Base-by-base conservation (phyloP, 768 basidiomycete genomes). In the Tubosaeta sp. region DNA sequence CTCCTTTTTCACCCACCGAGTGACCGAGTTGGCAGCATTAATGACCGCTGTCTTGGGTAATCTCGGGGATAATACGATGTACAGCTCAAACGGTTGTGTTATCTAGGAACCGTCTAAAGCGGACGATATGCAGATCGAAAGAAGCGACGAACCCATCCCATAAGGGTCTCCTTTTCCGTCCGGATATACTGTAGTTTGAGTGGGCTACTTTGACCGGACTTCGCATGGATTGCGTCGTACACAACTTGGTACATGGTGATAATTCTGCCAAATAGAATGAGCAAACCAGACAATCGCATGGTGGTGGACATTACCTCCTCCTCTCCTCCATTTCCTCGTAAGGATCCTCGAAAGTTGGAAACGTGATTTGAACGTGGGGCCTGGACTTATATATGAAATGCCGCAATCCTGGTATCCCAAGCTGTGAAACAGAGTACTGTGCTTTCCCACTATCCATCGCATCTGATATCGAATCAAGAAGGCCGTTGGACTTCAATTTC, bases 351-450 rank as follows among this genome's bases (percentile, higher is more conserved):
- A 86, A 95, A n/a, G 70, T 66, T 4, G 97, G 94, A 56, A 77
- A 71, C 0, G 95, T 97, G 33, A 95, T 78, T 65, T 99, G 97
- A 17, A 99, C 94, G 60, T 91, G 83, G 7, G 81, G 74, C 12
- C 91, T 79, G 10, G 90, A 91, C 72, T 97, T 97, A 76, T 97
- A 98, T 44, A 97, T 72, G 65, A 97, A 99, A 68, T 99, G 97
- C 29, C 91, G 82, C 27, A 98, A 71, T 2, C 94, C 94, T 4
- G 92, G 92, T 57, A 95, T 86, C n/a, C 83, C 82, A 11, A 97
- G 71, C 50, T 88, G 85, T 3, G 83, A 83, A 50, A 85, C 80
- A 7, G 80, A 76, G 60, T 90, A 91, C 44, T 82, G 77, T 6
- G 84, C 85, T 37, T 76, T 63, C 46, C 80, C 73, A 41, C 76